Evolutionary conservation across 495 filamentous ascomycete species (phyloP), one percentile per base, ranked within the genome.

Genomic region (Darksidea phi): DNA sequence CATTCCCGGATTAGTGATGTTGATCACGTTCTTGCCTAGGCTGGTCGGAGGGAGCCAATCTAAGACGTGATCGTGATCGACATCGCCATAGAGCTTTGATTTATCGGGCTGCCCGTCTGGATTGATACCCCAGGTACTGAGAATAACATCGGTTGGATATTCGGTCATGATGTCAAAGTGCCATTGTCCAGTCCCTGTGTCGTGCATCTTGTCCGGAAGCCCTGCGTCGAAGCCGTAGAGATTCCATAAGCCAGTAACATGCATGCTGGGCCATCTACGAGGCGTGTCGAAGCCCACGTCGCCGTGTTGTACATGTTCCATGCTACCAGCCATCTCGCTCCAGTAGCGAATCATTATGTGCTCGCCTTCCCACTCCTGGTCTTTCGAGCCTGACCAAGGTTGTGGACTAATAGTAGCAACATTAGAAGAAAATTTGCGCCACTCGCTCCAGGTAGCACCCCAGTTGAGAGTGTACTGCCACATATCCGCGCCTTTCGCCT

Each of bases 51-150:
- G 82, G 17, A 88, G 75, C 34, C 83, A 82, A 64, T 89, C 86
- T 17, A 89, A 68, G 10, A 88, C 75, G 0, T 75, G 75, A 67
- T 89, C 80, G 11, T 75, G 76, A 63, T 88, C 80, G 5, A 84
- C 78, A 63, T 88, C 85, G 28, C 85, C 85, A 52, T 77, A 80
- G 3, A 86, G 75, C 32, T 74, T 78, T 15, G 78, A 79, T 49
- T 82, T 72, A 62, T 88, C 85, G 2, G 86, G 85, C 63, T 82
- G 73, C 15, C 85, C 84, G 70, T 87, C 80, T 0, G 79, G 78
- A 63, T 88, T 85, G 63, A 86, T 83, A 38, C 86, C 86, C 86
- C 86, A 89, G 1, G 83, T 75, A 63, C 87, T 89, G 58, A 88
- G 72, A 59, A 86, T 83, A 61, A 84, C 84, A 41, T 78, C 72